phyloP scores from a whole-genome alignment of 1,284 basidiomycete species.

The Fomitopsis palustris region DNA sequence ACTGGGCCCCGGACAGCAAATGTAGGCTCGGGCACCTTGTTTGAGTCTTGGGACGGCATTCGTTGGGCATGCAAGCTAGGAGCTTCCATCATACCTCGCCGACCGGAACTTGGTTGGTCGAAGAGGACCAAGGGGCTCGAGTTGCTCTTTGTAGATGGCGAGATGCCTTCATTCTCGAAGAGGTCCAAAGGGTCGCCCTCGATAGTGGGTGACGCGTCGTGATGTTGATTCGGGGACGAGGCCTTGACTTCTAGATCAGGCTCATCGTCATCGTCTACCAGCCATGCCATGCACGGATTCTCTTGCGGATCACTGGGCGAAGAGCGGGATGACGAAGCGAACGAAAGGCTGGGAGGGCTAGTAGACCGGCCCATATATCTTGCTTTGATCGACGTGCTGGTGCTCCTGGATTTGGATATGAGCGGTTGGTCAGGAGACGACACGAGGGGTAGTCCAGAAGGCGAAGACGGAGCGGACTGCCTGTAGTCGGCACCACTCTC shows the following conservation, averaged over 20 bases:
- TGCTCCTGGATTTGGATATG: constrained; percentile 9
- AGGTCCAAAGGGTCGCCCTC: constrained; percentile 12
- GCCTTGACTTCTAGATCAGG: constrained; percentile 45
- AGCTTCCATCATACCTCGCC: constrained; percentile 33
- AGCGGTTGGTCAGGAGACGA: constrained; percentile 11
- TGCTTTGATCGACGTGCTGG: constrained; percentile 7
- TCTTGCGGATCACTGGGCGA: constrained; percentile 2
- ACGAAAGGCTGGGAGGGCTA: constrained; percentile 10
- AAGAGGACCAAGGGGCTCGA: background rate
- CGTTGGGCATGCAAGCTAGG: constrained; percentile 36
- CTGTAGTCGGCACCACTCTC: background rate
- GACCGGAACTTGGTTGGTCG: background rate
- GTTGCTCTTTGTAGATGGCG: background rate
- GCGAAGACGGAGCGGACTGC: background rate
- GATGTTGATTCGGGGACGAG: constrained; percentile 34
- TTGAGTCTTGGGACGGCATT: constrained; percentile 12
- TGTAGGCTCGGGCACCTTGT: constrained; percentile 40
- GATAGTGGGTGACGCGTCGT: background rate
- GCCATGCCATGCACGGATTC: constrained; percentile 51
- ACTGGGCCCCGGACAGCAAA: constrained; percentile 51
- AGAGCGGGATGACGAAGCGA: constrained; percentile 12
- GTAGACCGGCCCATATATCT: constrained; percentile 7
- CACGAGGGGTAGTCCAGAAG: background rate
- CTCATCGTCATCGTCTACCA: constrained; percentile 51
- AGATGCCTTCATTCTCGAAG: background rate